Conservation (phyloP, 2,329 filamentous ascomycete species). For the Dendryphion nanum region DNA sequence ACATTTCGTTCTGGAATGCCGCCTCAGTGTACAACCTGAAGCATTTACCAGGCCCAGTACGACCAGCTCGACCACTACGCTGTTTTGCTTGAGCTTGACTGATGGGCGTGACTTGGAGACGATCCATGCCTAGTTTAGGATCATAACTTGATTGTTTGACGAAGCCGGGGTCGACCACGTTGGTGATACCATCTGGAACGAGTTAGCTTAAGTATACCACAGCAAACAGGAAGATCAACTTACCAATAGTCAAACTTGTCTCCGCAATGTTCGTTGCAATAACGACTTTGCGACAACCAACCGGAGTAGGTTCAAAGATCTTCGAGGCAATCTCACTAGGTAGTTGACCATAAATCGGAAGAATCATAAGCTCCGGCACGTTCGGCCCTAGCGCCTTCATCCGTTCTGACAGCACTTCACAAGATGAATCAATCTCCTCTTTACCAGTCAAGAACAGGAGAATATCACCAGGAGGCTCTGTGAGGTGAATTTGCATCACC, state of each 20-base stretch:
- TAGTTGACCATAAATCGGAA: conserved; percentile 94
- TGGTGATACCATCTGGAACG: conserved; percentile 97
- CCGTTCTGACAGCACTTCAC: conserved; percentile 87
- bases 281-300: conserved; percentile 85
- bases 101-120: conserved; percentile 90
- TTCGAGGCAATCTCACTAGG: conserved; percentile 90
- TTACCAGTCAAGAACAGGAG: conserved; percentile 96
- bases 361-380: conserved; percentile 86
- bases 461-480: conserved; percentile 89
- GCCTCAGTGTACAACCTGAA: conserved; percentile 95
- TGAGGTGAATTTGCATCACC: conserved; percentile 97
- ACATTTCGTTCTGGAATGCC: conserved; percentile 94
- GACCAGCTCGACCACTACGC: conserved; percentile 84
- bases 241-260: conserved; percentile 96
- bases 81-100: conserved; percentile 97
- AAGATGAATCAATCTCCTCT: conserved; percentile 95
- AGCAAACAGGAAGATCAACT: no score
- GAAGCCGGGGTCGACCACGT: conserved; percentile 94
- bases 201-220: no score
- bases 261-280: conserved; percentile 99
- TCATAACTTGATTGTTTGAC: conserved; percentile 98
- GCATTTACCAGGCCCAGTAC: conserved; percentile 83
- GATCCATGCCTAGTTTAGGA: conserved; percentile 96
- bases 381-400: conserved; percentile 93
- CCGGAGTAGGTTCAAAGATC: conserved; percentile 91